Evolutionary conservation across 73 alveolate species (phyloP), one percentile per base, ranked within the genome.

Genomic region (Paraurostyla sp.): DNA sequence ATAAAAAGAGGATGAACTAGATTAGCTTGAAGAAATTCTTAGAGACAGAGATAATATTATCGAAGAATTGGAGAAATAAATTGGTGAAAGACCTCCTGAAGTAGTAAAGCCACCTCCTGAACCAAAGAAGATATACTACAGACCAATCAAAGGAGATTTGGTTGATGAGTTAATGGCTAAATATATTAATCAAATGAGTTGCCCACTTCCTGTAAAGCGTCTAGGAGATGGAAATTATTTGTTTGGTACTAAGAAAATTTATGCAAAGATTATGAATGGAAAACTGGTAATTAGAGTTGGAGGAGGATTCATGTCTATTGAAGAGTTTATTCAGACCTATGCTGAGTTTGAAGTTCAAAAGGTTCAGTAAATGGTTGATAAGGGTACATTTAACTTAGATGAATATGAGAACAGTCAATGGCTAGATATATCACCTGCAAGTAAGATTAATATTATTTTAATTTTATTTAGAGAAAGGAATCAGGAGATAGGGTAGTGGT

Each of bases 251-350:
- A 86, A 71, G 58, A 91, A 90, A 63, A 78, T 91, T 56, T 91
- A 75, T 65, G 81, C 85, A 25, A 91, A 91, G 59, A 63, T 91
- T 48, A 40, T 86, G 81, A 75, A 87, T 48, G 96, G 94, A 2
- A 85, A 87, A 46, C 76, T 91, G 0, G 96, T 86, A 13, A 71
- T 91, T 51, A 71, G 96, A 58, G 94, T 91, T 27, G 96, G 96
- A 23, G 96, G 96, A 54, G 96, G 96, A 0, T 91, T 87, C 89
- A 91, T 86, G 92, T 33, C 63, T 36, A 91, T 91, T 41, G 91
- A 86, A 40, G 92, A 91, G 80, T 91, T 91, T 87, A 91, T 91
- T 48, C 81, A 86, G 36, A 60, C 58, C 43, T 91, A 91, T 80
- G 83, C 92, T 27, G 89, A 83, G 32, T 23, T 42, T 0, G 96